These are phyloP conservation scores for Moesziomyces globuligerus DNA, from an alignment of 1,284 basidiomycete genomes.

Conservation along the genomic window DNA sequence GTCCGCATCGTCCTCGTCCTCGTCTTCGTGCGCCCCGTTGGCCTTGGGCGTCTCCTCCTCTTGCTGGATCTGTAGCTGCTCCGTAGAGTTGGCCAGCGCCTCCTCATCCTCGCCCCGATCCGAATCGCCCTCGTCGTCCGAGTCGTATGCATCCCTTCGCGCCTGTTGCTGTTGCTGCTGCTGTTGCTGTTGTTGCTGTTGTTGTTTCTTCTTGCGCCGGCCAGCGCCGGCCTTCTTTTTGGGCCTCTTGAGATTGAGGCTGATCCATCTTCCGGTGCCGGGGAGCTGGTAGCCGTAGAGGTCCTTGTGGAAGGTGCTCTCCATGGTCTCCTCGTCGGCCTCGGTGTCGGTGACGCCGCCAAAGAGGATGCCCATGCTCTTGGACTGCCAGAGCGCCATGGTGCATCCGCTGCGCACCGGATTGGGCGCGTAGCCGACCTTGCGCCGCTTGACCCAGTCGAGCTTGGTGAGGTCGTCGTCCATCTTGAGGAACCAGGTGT, in stretches of 20 bases:
- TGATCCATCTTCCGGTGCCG: slow-evolving; percentile 83
- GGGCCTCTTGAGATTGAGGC: slow-evolving; percentile 74
- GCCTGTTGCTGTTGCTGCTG: slow-evolving; percentile 32
- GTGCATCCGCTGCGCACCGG: slow-evolving; percentile 76
- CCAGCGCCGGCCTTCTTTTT: slow-evolving; percentile 71
- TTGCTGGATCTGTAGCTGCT: slow-evolving; percentile 30
- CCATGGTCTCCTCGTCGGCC: slow-evolving; percentile 83
- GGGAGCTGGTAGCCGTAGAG: slow-evolving; percentile 77
- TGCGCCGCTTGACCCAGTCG: slow-evolving; percentile 86
- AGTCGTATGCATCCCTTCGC: slow-evolving; percentile 25
- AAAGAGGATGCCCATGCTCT: slow-evolving; percentile 80
- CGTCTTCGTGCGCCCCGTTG: slow-evolving; percentile 61
- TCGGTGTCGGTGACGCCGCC: slow-evolving; percentile 93
- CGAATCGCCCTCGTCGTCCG: slow-evolving; percentile 37
- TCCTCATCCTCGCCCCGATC: slow-evolving; percentile 43
- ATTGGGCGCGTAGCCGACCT: slow-evolving; percentile 73
- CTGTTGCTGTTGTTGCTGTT: slow-evolving; percentile 30
- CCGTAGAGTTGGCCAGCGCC: slow-evolving; percentile 24
- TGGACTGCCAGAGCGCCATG: slow-evolving; percentile 79
- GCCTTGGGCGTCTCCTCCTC: slow-evolving; percentile 13
- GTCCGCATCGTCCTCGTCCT: slow-evolving; percentile 71
- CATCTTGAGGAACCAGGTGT: slow-evolving; percentile 86
- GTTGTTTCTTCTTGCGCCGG: slow-evolving; percentile 71
- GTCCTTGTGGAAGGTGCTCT: slow-evolving; percentile 68
- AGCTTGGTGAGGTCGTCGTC: slow-evolving; percentile 68